Percentiles rank a stretch among this genome's conserved stretches.
Conservation (phyloP, 495 filamentous ascomycete species). For the Saxophila tyrrhenica region DNA sequence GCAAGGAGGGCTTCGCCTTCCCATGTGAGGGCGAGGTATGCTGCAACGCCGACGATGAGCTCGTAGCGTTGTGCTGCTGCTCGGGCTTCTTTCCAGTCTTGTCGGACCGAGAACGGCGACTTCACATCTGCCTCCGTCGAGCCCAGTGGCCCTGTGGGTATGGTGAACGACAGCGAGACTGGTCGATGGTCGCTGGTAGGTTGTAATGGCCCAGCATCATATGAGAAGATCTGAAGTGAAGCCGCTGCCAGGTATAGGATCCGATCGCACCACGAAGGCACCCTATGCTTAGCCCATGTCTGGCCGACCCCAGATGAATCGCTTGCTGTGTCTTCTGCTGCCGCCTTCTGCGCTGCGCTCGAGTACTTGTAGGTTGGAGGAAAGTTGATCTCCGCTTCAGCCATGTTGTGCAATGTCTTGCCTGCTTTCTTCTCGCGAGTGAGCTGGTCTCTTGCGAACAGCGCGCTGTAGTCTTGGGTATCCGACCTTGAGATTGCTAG, state of each 20-base stretch:
- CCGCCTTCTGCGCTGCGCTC: slow-evolving; percentile 25
- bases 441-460: slow-evolving; percentile 68
- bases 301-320: slow-evolving; percentile 47
- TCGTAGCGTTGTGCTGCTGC: slow-evolving; percentile 44
- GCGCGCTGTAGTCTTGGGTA: slow-evolving; percentile 44
- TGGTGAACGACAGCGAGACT: slow-evolving; percentile 53
- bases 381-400: slow-evolving; percentile 64
- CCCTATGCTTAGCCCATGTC: slow-evolving; percentile 68
- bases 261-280: slow-evolving; percentile 90
- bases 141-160: slow-evolving; percentile 39
- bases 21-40: slow-evolving; percentile 50
- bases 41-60: slow-evolving; percentile 43
- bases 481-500: slow-evolving; percentile 38
- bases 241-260: slow-evolving; percentile 53
- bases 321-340: slow-evolving; percentile 17
- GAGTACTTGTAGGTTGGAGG: slow-evolving; percentile 88
- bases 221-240: slow-evolving; percentile 38
- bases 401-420: slow-evolving; percentile 60
- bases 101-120: slow-evolving; percentile 45
- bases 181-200: slow-evolving; percentile 75
- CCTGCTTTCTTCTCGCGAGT: slow-evolving; percentile 51
- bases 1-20: slow-evolving; percentile 45
- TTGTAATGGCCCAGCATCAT: slow-evolving; percentile 63
- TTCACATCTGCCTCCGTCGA: slow-evolving; percentile 23
- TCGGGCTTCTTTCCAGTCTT: slow-evolving; percentile 39